phyloP scores from a whole-genome alignment of 768 basidiomycete genomes.

The Mycena latifolia region DNA sequence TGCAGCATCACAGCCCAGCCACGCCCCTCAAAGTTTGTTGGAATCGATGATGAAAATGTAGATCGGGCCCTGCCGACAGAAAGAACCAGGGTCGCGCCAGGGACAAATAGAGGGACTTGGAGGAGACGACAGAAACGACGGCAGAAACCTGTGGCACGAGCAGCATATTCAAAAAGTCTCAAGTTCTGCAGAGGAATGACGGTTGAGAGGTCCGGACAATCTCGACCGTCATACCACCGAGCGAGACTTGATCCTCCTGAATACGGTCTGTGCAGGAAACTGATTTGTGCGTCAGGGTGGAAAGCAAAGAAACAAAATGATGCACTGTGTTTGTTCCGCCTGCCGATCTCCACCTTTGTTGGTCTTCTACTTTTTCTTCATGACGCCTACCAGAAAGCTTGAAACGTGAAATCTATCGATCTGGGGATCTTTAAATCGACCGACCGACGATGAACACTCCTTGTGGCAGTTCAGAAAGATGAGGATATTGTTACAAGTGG shows the following conservation, averaged over 20 bases:
- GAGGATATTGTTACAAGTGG: conserved; percentile 18
- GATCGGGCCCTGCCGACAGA: conserved; percentile 11
- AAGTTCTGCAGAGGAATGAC: conserved; percentile 27
- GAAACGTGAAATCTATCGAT: neutral
- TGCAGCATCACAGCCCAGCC: conserved; percentile 23
- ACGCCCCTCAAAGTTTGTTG: conserved; percentile 32
- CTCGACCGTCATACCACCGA: conserved; percentile 34
- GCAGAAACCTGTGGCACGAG: conserved; percentile 4
- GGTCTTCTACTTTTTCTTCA: neutral
- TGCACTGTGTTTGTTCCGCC: neutral
- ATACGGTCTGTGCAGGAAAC: conserved; percentile 3
- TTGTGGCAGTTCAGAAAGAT: conserved; percentile 26
- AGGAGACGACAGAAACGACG: neutral
- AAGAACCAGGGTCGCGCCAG: conserved; percentile 29
- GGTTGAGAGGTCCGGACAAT: conserved; percentile 33
- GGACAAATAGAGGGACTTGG: conserved; percentile 14
- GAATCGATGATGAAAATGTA: conserved; percentile 27
- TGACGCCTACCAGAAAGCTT: neutral
- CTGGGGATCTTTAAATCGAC: neutral
- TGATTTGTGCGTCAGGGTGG: conserved; percentile 9
- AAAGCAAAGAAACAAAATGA: neutral
- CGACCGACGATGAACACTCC: conserved; percentile 6
- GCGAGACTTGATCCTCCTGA: conserved; percentile 10
- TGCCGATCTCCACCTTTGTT: neutral
- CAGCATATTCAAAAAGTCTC: conserved; percentile 13